Evolutionary conservation across 148 eudicot genomes (phyloP).

Genomic region (Cornus suecica): DNA sequence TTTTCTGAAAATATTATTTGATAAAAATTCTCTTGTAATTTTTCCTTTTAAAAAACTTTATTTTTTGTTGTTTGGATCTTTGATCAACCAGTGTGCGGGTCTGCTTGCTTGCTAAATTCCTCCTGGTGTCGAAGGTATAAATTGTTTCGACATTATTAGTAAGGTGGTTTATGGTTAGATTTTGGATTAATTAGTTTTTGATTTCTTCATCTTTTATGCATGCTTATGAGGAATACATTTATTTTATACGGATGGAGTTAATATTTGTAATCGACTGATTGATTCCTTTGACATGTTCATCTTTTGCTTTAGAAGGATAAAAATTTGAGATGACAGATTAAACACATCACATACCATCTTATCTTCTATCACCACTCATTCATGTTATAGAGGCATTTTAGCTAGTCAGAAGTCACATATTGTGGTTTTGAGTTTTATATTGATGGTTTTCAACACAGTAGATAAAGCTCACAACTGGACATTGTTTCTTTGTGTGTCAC

Average conservation of each 20-base stretch:
- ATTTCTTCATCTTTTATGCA: background rate
- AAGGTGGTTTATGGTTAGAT: background rate
- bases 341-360: background rate
- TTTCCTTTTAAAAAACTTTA: too few species aligned
- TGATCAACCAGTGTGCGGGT: background rate
- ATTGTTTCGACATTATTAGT: background rate
- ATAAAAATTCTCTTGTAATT: background rate
- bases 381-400: background rate
- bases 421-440: too few species aligned
- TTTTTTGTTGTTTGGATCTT: background rate
- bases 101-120: background rate
- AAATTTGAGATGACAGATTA: background rate
- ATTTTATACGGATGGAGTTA: background rate
- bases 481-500: too few species aligned
- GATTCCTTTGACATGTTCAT: background rate
- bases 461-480: too few species aligned
- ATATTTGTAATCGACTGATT: background rate
- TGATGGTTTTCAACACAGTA: too few species aligned
- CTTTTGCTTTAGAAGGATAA: background rate
- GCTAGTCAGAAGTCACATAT: too few species aligned
- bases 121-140: background rate
- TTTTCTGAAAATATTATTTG: background rate
- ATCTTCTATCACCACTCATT: background rate
- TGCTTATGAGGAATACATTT: conserved; percentile 1
- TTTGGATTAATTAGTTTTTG: background rate